phyloP scores from a whole-genome alignment of 1,139 yeast genomes.

The Yamadazyma membranifaciens region DNA sequence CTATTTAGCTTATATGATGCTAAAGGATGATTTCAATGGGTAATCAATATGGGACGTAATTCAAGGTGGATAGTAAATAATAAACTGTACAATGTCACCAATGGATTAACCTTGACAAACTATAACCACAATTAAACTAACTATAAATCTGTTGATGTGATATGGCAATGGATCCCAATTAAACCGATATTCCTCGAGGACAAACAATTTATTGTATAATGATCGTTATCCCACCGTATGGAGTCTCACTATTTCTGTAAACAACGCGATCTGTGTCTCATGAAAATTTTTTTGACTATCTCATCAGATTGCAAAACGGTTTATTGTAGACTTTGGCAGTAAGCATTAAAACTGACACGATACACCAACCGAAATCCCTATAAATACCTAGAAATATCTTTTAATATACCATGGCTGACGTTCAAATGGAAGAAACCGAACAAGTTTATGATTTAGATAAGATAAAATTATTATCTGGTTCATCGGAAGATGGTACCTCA shows the following conservation, averaged over 20 bases:
- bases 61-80: no score
- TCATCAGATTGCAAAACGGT: not conserved
- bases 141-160: no score
- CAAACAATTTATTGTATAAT: no score
- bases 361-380: no score
- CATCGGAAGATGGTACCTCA: conserved; percentile 93
- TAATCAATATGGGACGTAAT: not conserved
- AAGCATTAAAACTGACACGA: not conserved
- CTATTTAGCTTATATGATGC: not conserved
- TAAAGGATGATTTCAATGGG: not conserved
- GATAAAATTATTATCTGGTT: conserved; percentile 72
- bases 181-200: no score
- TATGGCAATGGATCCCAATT: no score
- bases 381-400: not conserved
- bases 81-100: no score
- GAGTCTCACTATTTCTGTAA: conserved; percentile 2
- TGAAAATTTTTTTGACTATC: not conserved
- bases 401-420: conserved; percentile 3
- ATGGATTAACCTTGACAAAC: no score
- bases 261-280: not conserved
- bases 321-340: no score
- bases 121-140: no score
- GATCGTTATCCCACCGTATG: not conserved
- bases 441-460: conserved; percentile 50
- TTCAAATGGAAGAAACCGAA: conserved; percentile 21